A percentile compares a stretch with the other conserved stretches of the same genome.
Evolutionary conservation across 2,329 filamentous ascomycete species (phyloP).

Genomic region (Colletotrichum karsti): DNA sequence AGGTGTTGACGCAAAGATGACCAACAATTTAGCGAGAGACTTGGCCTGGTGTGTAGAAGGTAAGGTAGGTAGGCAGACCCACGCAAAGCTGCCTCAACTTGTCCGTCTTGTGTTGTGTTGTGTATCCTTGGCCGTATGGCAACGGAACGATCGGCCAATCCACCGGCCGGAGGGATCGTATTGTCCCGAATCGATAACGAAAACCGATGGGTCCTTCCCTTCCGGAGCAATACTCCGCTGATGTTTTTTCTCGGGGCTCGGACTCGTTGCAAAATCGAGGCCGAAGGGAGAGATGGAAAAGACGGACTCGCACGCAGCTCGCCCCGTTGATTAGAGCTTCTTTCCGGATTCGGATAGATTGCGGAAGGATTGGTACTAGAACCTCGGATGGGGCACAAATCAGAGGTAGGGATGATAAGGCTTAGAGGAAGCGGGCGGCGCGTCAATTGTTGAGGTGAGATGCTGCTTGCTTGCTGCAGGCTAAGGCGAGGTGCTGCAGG

Average conservation of each 20-base stretch:
- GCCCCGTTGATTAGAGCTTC: conserved; percentile 11
- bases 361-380: not conserved
- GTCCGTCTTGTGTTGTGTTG: not conserved
- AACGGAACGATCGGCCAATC: not conserved
- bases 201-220: not conserved
- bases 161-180: not conserved
- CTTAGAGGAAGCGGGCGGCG: not conserved
- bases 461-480: not conserved
- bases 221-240: conserved; percentile 2
- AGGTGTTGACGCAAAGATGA: conserved; percentile 18
- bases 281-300: conserved; percentile 2
- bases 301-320: not conserved
- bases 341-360: conserved; percentile 16
- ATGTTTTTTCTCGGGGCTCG: conserved; percentile 11
- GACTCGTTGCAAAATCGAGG: not conserved
- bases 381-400: not conserved
- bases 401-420: not conserved
- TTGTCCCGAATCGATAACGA: not conserved
- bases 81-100: not conserved
- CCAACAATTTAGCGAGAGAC: not conserved
- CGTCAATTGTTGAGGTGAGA: not conserved
- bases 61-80: no score
- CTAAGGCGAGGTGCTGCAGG: not conserved
- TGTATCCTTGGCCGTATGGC: not conserved
- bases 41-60: not conserved